Conservation (phyloP, 108 stramenopile species). For the Fistulifera solaris region DNA sequence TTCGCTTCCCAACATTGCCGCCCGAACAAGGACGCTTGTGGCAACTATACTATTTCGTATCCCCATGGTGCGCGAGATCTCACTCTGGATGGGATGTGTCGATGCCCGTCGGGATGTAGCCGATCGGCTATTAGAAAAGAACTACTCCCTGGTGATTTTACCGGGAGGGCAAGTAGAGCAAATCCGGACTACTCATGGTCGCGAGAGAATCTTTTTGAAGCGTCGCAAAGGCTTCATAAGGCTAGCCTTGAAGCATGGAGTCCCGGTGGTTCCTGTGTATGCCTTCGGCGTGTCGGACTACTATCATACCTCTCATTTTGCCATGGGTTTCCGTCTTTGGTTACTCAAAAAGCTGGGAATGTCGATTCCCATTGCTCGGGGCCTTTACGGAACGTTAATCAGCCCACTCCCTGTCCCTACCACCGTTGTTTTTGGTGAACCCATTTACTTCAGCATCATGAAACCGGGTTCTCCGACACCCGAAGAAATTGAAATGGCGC, state of each 20-base stretch:
- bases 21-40: conserved; percentile 15
- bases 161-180: conserved; percentile 37
- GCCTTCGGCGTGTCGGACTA: conserved; percentile 26
- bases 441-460: conserved; percentile 4
- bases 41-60: conserved; percentile 34
- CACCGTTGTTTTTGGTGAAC: conserved; percentile 23
- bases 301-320: conserved; percentile 13
- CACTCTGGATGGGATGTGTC: conserved; percentile 24
- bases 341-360: conserved; percentile 28
- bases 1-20: conserved; percentile 23
- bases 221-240: conserved; percentile 35
- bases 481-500: conserved; percentile 33
- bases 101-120: conserved; percentile 34
- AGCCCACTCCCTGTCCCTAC: conserved; percentile 27
- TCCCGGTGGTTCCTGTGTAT: conserved; percentile 28
- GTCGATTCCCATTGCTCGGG: conserved; percentile 24
- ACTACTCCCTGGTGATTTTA: conserved; percentile 19
- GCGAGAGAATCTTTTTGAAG: conserved; percentile 27
- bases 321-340: conserved; percentile 23
- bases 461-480: conserved; percentile 10
- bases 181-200: conserved; percentile 17
- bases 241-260: conserved; percentile 25
- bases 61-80: conserved; percentile 41
- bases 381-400: conserved; percentile 16
- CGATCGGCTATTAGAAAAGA: conserved; percentile 7